Base-by-base conservation (phyloP, 2,329 filamentous ascomycete species). In the Diaporthe batatas region DNA sequence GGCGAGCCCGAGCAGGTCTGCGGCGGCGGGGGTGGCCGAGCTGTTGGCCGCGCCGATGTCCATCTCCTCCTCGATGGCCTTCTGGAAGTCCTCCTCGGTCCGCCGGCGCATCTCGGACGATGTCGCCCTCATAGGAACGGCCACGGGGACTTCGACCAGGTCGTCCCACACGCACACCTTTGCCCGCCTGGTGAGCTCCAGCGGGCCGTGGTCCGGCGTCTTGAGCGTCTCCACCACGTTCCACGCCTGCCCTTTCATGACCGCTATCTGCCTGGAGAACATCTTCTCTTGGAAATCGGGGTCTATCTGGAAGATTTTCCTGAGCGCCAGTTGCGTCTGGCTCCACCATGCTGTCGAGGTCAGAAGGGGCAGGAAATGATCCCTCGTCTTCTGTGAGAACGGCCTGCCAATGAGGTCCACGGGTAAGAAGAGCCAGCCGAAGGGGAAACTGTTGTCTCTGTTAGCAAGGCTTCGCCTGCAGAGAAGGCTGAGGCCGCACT, bases 241-340 rank as follows among this genome's bases (percentile, higher is more conserved):
- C 95, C 96, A 99, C 0, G 96, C 96, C 81, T 99, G 96, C 14
- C 96, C 96, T 83, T 99, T 99, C 94, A 99, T 98, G 73, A 99
- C 96, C 0, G 96, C 96, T 75, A 99, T 97, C 80, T 99, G 96
- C 76, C 94, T 91, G n/a, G 94, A 94, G 83, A 98, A 99, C 96
- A 99, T 99, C 83, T 94, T 93, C 84, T 99, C 96, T 81, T 98
- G 94, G 82, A 99, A 99, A 83, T 99, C 96, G 2, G 92, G 91
- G 81, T 99, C 96, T 80, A 97, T 91, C 76, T 94, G 92, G 81
- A 99, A 99, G 58, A 98, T 92, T 75, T 91, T 90, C 70, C 96
- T 93, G 51, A 99, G 86, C 29, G 94, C 93, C 73, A 94, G 86
- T 78, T 97, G 95, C 5, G 96, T 99, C 78, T 98, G 94, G 76